phyloP scores from a whole-genome alignment of 306 rosid genomes.

The Cucurbita moschata region DNA sequence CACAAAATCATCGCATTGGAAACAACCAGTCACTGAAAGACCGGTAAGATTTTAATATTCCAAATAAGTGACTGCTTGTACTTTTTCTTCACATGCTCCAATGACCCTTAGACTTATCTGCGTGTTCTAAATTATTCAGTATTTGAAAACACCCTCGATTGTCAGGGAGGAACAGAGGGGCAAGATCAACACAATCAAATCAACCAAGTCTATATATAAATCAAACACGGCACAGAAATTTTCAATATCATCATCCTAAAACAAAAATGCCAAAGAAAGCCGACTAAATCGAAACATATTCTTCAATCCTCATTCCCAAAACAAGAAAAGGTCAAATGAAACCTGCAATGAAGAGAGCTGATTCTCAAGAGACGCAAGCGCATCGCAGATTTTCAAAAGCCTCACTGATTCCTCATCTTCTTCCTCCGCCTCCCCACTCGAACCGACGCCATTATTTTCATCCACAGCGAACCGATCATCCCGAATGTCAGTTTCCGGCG shows the following conservation, averaged over 20 bases:
- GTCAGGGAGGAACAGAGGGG: background rate
- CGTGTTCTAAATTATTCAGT: background rate
- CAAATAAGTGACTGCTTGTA: background rate
- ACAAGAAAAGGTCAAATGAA: background rate
- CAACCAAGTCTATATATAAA: background rate
- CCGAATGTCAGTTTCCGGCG: background rate
- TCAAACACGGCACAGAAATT: background rate
- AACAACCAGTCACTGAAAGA: background rate
- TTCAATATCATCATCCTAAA: background rate
- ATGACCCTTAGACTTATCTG: background rate
- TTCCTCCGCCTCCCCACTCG: constrained; percentile 8
- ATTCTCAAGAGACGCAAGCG: constrained; percentile 74
- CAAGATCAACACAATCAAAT: background rate
- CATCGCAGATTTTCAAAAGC: constrained; percentile 63
- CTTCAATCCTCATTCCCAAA: background rate
- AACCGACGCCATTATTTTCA: constrained; percentile 6
- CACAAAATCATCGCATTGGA: too few species aligned
- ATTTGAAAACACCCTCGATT: too few species aligned
- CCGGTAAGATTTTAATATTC: background rate
- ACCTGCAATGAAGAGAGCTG: constrained; percentile 87
- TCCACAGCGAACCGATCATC: constrained; percentile 10
- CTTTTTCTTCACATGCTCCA: background rate
- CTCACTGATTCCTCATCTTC: constrained; percentile 34
- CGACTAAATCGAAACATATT: background rate
- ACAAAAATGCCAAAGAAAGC: background rate